These are phyloP conservation scores for Phycomyces blakesleeanus DNA, from an alignment of 192 early-diverging fungal genomes.

Conservation along the genomic window DNA sequence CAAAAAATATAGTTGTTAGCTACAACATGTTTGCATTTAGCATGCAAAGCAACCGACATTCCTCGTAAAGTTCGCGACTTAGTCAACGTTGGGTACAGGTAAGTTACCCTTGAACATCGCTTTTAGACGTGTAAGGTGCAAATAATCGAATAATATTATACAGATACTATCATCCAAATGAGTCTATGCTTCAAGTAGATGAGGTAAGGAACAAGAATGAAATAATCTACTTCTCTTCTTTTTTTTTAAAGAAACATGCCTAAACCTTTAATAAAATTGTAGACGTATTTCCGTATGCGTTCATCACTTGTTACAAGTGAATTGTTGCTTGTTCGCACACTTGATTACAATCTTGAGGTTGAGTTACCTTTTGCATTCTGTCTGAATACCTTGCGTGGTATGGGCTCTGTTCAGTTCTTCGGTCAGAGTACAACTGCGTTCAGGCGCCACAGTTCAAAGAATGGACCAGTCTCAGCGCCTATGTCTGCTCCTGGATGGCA, in stretches of 20 bases:
- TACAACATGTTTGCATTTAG: slow-evolving; percentile 50
- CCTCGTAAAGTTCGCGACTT: slow-evolving; percentile 50
- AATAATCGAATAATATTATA: no score
- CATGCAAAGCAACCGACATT: slow-evolving; percentile 50
- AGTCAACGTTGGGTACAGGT: slow-evolving; percentile 50
- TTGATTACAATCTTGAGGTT: slow-evolving; percentile 49
- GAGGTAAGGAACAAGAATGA: slow-evolving; percentile 9
- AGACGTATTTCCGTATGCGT: slow-evolving; percentile 46
- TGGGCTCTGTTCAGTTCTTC: slow-evolving; percentile 38
- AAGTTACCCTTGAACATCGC: no score
- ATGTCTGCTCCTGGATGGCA: neutral
- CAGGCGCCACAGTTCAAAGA: neutral
- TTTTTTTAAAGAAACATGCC: neutral
- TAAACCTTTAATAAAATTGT: neutral
- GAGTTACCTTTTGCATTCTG: slow-evolving; percentile 46
- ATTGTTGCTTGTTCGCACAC: slow-evolving; percentile 43
- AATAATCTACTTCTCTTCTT: no score
- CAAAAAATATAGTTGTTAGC: slow-evolving; percentile 51
- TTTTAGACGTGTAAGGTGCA: no score
- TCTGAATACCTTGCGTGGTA: slow-evolving; percentile 47
- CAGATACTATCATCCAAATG: slow-evolving; percentile 32
- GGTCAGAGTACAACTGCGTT: slow-evolving; percentile 1
- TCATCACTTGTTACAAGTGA: slow-evolving; percentile 48
- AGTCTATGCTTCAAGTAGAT: slow-evolving; percentile 23
- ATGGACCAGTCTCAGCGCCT: neutral